Percentiles rank a stretch among this genome's conserved stretches.
phyloP scores from a whole-genome alignment of 441 rosid genomes.

The Corymbia calophylla region DNA sequence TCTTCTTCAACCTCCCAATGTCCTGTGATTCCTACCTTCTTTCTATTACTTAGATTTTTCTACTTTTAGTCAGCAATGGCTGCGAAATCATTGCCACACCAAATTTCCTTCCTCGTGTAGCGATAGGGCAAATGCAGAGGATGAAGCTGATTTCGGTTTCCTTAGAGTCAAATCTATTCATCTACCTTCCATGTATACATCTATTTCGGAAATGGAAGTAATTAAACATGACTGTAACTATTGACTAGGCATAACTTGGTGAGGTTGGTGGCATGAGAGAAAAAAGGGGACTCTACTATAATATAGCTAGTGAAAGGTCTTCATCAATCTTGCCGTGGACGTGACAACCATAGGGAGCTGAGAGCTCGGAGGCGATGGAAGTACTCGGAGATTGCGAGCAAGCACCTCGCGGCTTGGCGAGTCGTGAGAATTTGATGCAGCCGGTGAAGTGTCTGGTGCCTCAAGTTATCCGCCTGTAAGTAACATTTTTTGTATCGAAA shows the following conservation, averaged over 20 bases:
- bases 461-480: slow-evolving; percentile 92
- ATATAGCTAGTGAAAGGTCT: background rate
- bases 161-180: background rate
- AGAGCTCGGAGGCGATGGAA: slow-evolving; percentile 90
- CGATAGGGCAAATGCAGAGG: background rate
- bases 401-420: slow-evolving; percentile 80
- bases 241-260: background rate
- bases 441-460: slow-evolving; percentile 77
- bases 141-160: background rate
- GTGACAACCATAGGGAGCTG: slow-evolving; percentile 89
- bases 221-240: background rate
- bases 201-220: background rate
- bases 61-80: slow-evolving; percentile 17
- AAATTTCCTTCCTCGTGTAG: slow-evolving; percentile 7
- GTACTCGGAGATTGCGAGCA: slow-evolving; percentile 75
- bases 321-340: slow-evolving; percentile 62
- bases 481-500: background rate
- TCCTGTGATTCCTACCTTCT: background rate
- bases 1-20: background rate
- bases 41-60: background rate
- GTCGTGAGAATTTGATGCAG: slow-evolving; percentile 66
- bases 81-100: slow-evolving; percentile 13
- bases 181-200: background rate
- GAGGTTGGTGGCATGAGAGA: background rate
- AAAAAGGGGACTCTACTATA: background rate